These are phyloP conservation scores for Buxus sempervirens DNA, from an alignment of 164 flowering plant species.

Conservation along the genomic window DNA sequence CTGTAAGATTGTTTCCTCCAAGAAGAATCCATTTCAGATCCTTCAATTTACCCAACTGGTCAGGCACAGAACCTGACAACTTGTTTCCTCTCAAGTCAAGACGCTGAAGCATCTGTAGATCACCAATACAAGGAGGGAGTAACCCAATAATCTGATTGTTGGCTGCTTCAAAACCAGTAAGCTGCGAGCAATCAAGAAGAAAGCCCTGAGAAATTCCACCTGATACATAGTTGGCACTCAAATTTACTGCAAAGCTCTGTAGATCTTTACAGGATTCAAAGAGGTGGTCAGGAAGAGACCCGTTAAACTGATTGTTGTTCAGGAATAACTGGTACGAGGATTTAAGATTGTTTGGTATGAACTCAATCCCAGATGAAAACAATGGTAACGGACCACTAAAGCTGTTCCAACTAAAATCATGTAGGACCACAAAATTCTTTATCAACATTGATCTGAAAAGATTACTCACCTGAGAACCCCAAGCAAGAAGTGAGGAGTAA, in stretches of 20 bases:
- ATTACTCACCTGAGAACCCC: conserved; percentile 22
- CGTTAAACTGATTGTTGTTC: conserved; percentile 52
- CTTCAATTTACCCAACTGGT: conserved; percentile 37
- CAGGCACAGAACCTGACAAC: conserved; percentile 50
- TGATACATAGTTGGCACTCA: conserved; percentile 49
- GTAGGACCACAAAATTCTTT: conserved; percentile 24
- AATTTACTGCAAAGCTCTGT: conserved; percentile 38
- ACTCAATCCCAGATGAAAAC: conserved; percentile 37
- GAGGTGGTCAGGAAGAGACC: conserved; percentile 36
- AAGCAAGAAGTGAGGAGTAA: conserved; percentile 16
- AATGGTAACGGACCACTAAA: conserved; percentile 43
- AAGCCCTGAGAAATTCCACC: conserved; percentile 28
- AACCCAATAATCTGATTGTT: conserved; percentile 51
- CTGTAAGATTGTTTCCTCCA: conserved; percentile 49
- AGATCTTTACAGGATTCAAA: conserved; percentile 37
- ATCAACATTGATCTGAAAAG: background rate
- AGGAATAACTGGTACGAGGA: conserved; percentile 39
- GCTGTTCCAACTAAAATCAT: conserved; percentile 65
- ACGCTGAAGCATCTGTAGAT: conserved; percentile 34
- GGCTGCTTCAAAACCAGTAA: conserved; percentile 51
- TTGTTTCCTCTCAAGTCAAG: conserved; percentile 56
- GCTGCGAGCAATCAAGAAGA: conserved; percentile 35
- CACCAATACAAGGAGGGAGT: conserved; percentile 34
- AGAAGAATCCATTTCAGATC: conserved; percentile 41
- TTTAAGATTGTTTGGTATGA: conserved; percentile 12